Base-by-base conservation (phyloP, 2,329 filamentous ascomycete species). In the Gnomoniopsis sp. region DNA sequence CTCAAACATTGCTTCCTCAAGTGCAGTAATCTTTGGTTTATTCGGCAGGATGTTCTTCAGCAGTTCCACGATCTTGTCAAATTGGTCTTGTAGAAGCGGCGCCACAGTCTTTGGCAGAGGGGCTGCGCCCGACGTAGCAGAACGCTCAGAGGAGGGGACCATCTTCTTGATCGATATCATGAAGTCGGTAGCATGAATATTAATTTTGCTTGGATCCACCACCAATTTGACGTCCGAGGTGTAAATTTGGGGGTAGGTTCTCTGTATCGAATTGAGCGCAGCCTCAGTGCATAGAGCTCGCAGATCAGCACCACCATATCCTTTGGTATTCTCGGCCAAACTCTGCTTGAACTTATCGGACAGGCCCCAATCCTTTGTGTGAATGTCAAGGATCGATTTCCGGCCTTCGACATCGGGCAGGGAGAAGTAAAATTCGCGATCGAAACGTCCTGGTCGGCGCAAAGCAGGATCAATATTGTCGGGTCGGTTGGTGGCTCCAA, bases 121-220 rank as follows among this genome's bases (percentile, higher is more conserved):
- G 15, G 88, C 84, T 54, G 93, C 93, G 14, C 88, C 90, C 14
- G 93, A 93, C 3, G 91, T 88, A 0, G 91, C 88, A 49, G 93
- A 93, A 62, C 95, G 83, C 72, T 98, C 91, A 0, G 95, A 98
- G 0, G 95, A 98, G 7, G 95, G 95, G 12, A 97, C 85, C 75
- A 99, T 91, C 74, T 96, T 96, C 77, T 96, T 96, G 70, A 97
- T 88, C 0, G 93, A 96, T 15, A 97, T 83, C 89, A 96, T 96
- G 68, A 99, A 99, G 72, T 99, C 95, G 57, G 95, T 95, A 4
- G 95, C 91, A 47, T 90, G 88, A 41, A 99, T 87, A 59, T 86
- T 86, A 68, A 99, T 96, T 67, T 87, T 90, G 61, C 84, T 83
- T 0, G 93, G 88, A 66, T 97, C 88, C 58, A 99, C 95, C 47